Evolutionary conservation across 257 asterid genomes (phyloP), one percentile per base, ranked within the genome.

Genomic region (Mitragyna speciosa): DNA sequence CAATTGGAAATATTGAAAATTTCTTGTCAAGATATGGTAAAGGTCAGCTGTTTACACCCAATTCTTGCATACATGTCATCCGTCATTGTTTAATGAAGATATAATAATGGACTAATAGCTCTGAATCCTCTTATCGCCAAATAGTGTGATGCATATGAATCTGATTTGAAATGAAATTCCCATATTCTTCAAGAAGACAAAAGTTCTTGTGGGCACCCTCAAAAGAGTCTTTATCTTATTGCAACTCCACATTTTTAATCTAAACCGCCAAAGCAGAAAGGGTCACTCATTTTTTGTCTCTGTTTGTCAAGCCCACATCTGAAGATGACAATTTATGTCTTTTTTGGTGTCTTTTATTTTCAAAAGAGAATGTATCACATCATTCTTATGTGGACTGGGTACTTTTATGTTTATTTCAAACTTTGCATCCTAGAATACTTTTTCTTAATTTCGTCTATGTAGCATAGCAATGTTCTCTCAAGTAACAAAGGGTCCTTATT

Each of bases 141-240:
- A 26, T 79, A 76, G 83, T 83, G 82, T 86, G 82, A 89, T 88
- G 89, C 85, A 76, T 74, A 84, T 79, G 86, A 82, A 82, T 85
- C 80, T 83, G 77, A 39, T 43, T 77, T 76, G 76, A 76, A 58
- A 72, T 73, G 56, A 78, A 84, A 79, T 73, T 85, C 82, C 84
- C 79, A 54, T 75, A 71, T 49, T 82, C 83, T 82, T 86, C 82
- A 22, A 78, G 75, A 77, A 75, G 81, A 81, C 83, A 78, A 79
- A 82, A 80, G 86, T 84, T 82, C 72, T 73, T 69, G 80, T 70
- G 76, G 71, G 81, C 82, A 20, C 79, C 56, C 17, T 80, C 80
- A 24, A 64, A 75, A 43, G 73, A n/a, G n/a, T n/a, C 79, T 81
- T 78, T 31, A 77, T 75, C 72, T 12, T 83, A 79, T 61, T 22